A percentile compares a stretch with the other conserved stretches of the same genome.
Evolutionary conservation across 805 yeast genomes (phyloP).

Genomic region (Hanseniaspora clermontiae): DNA sequence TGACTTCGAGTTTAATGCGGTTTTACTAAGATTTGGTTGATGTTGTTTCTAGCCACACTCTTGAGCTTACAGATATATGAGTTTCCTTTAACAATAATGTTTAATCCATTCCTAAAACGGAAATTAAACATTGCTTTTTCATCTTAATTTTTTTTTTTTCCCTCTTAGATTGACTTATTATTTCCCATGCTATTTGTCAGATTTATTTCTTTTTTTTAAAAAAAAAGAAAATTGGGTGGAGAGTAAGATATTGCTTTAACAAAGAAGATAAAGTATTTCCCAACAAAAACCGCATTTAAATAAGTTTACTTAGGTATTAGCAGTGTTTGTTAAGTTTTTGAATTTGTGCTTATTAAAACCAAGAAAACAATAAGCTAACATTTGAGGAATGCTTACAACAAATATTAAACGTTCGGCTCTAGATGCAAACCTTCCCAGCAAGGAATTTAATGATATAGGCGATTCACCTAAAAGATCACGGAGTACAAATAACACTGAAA

Average conservation of each 20-base stretch:
- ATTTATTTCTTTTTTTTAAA: background rate
- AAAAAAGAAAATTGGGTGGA: background rate
- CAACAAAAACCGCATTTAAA: background rate
- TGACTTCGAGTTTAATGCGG: too few relatives aligned
- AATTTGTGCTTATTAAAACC: too few relatives aligned
- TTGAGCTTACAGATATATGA: background rate
- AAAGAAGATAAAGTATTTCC: background rate
- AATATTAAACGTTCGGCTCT: conserved; percentile 10
- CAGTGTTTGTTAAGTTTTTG: background rate
- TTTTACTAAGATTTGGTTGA: too few relatives aligned
- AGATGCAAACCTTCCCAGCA: conserved; percentile 9
- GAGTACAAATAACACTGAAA: conserved; percentile 1
- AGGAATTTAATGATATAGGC: background rate
- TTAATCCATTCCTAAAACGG: background rate
- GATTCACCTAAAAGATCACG: conserved; percentile 7
- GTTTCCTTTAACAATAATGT: background rate
- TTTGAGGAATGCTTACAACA: background rate
- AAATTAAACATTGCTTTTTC: background rate
- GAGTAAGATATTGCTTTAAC: background rate
- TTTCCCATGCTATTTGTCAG: background rate
- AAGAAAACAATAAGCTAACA: background rate
- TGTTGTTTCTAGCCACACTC: background rate
- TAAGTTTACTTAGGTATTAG: background rate
- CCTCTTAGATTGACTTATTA: background rate
- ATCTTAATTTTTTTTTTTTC: background rate